phyloP scores from a whole-genome alignment of 2,329 filamentous ascomycete genomes.

The Fusarium gaditjirri region DNA sequence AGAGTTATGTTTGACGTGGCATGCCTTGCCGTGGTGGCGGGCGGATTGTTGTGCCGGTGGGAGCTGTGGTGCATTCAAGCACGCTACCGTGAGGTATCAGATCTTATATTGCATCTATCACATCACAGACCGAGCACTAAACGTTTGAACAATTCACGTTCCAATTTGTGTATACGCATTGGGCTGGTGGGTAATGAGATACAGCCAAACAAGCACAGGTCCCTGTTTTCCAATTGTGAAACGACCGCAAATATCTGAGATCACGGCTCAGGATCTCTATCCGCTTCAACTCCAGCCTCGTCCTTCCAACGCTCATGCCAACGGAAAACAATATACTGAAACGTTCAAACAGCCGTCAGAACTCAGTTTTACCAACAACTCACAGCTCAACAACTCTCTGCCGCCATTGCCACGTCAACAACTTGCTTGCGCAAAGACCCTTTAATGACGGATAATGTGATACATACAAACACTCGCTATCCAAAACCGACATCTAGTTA shows the following conservation, averaged over 20 bases:
- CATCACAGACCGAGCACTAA: not conserved
- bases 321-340: not conserved
- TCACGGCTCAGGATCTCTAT: not conserved
- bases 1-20: not conserved
- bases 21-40: not conserved
- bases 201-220: not conserved
- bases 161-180: accelerated
- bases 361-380: not conserved
- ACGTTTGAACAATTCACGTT: not conserved
- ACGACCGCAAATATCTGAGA: not conserved
- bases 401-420: not conserved
- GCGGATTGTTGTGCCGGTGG: not conserved
- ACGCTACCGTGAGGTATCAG: not conserved
- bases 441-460: not conserved
- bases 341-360: not conserved
- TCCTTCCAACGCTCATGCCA: not conserved
- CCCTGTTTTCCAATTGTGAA: too few species aligned
- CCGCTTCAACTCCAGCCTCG: too few species aligned
- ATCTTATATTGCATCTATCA: not conserved
- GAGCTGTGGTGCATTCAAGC: not conserved
- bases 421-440: not conserved
- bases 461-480: not conserved
- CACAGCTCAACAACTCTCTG: not conserved
- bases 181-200: not conserved
- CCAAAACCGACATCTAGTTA: not conserved